These are phyloP conservation scores for Nicotiana paniculata DNA, from an alignment of 257 asterid species.

Conservation along the genomic window DNA sequence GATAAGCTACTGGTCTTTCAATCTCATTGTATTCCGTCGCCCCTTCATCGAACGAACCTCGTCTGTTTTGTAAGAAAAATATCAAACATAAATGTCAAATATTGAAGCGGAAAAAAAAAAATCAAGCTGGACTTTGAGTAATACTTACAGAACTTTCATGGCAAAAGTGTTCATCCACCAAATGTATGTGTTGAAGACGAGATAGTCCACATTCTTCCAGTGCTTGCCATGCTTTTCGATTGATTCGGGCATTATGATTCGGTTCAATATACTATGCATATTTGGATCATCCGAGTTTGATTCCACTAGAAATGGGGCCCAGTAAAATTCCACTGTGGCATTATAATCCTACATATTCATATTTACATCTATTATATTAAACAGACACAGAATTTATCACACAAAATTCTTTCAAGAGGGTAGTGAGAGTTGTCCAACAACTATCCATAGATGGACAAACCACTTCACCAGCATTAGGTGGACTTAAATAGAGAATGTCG, in stretches of 20 bases:
- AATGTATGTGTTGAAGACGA: constrained; percentile 75
- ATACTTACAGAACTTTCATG: constrained; percentile 78
- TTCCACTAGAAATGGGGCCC: constrained; percentile 89
- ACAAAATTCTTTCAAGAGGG: neutral
- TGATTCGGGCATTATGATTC: constrained; percentile 80
- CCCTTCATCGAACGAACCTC: constrained; percentile 71
- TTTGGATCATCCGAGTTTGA: constrained; percentile 82
- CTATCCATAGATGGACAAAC: neutral
- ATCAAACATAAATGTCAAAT: neutral
- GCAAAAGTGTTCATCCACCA: constrained; percentile 92
- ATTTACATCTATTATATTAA: neutral
- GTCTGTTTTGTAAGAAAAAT: constrained; percentile 18
- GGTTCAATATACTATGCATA: constrained; percentile 70
- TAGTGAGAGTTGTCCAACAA: neutral
- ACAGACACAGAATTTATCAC: neutral
- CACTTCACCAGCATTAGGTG: constrained; percentile 15
- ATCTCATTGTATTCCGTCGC: constrained; percentile 61
- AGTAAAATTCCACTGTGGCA: constrained; percentile 81
- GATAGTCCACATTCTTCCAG: constrained; percentile 77
- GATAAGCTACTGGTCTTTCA: constrained; percentile 54
- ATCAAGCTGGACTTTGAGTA: neutral
- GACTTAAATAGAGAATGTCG: neutral
- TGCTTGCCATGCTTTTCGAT: constrained; percentile 61
- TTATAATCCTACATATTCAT: constrained; percentile 56
- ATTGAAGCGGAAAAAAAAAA: neutral